These are phyloP conservation scores for Pholiota molesta DNA, from an alignment of 768 basidiomycete genomes.

Conservation along the genomic window DNA sequence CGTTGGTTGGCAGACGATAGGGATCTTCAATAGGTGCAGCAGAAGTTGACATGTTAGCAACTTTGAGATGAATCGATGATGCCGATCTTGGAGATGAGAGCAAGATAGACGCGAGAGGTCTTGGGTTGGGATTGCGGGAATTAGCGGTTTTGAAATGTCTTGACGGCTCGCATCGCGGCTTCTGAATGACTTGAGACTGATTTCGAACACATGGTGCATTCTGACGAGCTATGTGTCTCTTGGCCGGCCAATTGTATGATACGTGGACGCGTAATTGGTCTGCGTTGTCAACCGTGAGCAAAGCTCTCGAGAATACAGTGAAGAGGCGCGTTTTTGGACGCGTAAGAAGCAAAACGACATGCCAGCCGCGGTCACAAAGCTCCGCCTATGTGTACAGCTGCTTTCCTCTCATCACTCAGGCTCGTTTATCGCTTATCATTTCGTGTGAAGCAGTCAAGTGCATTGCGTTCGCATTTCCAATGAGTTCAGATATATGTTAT, in stretches of 20 bases:
- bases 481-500: too few species aligned
- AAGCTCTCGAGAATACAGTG: neutral
- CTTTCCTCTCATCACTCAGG: neutral
- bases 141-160: slow-evolving; percentile 26
- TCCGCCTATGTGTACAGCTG: neutral
- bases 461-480: too few species aligned
- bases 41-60: slow-evolving; percentile 30
- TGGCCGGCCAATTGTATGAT: slow-evolving; percentile 8
- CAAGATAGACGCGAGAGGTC: slow-evolving; percentile 19
- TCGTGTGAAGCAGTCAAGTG: too few species aligned
- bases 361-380: slow-evolving; percentile 8
- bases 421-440: neutral
- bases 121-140: slow-evolving; percentile 18
- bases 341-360: slow-evolving; percentile 21
- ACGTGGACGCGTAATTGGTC: slow-evolving; percentile 15
- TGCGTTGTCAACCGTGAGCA: slow-evolving; percentile 8
- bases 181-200: slow-evolving; percentile 19
- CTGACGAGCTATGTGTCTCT: slow-evolving; percentile 12
- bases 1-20: slow-evolving; percentile 67
- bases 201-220: slow-evolving; percentile 22
- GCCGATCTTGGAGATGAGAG: slow-evolving; percentile 19
- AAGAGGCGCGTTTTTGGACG: slow-evolving; percentile 21
- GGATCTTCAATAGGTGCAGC: slow-evolving; percentile 31
- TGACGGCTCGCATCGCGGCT: slow-evolving; percentile 19
- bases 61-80: slow-evolving; percentile 6